Percentiles rank a stretch among this genome's conserved stretches.
phyloP scores from a whole-genome alignment of 768 basidiomycete species.

The Lactarius sanguifluus region DNA sequence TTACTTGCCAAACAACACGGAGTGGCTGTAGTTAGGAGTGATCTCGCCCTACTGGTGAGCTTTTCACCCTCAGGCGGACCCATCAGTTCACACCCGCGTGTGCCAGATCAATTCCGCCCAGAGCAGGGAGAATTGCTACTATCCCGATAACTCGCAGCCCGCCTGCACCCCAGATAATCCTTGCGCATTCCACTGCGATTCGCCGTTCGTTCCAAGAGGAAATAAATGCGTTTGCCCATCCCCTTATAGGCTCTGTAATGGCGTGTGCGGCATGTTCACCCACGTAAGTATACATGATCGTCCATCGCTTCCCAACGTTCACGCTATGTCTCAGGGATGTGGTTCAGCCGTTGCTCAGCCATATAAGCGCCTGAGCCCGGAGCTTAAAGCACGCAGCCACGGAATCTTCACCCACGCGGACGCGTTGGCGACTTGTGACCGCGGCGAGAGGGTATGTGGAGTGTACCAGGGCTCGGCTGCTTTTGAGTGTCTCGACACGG shows the following conservation, averaged over 20 bases:
- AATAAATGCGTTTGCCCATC: slow-evolving; percentile 41
- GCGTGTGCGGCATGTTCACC: slow-evolving; percentile 36
- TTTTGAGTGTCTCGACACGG: slow-evolving; percentile 45
- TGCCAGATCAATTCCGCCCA: slow-evolving; percentile 39
- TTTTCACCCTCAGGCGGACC: background rate
- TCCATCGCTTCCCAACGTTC: slow-evolving; percentile 1
- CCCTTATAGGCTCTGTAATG: slow-evolving; percentile 43
- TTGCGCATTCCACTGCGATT: slow-evolving; percentile 41
- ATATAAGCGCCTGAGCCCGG: slow-evolving; percentile 21
- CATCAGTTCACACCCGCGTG: background rate
- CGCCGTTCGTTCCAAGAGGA: slow-evolving; percentile 34
- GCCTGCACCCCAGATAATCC: slow-evolving; percentile 37
- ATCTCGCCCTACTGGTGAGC: slow-evolving; percentile 34
- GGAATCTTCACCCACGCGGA: slow-evolving; percentile 36
- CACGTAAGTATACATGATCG: slow-evolving; percentile 21
- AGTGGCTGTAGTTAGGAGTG: slow-evolving; percentile 4
- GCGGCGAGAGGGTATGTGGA: slow-evolving; percentile 41
- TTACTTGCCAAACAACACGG: slow-evolving; percentile 26
- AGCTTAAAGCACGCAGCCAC: slow-evolving; percentile 11
- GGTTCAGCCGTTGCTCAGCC: slow-evolving; percentile 39
- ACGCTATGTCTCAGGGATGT: slow-evolving; percentile 38
- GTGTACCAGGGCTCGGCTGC: slow-evolving; percentile 36
- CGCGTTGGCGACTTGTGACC: slow-evolving; percentile 36
- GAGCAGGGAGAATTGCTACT: slow-evolving; percentile 36
- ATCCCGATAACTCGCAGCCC: slow-evolving; percentile 38